A percentile compares a stretch with the other conserved stretches of the same genome.
These are phyloP conservation scores for Artemisia tridentata DNA, from an alignment of 129 eudicot genomes.

Conservation along the genomic window DNA sequence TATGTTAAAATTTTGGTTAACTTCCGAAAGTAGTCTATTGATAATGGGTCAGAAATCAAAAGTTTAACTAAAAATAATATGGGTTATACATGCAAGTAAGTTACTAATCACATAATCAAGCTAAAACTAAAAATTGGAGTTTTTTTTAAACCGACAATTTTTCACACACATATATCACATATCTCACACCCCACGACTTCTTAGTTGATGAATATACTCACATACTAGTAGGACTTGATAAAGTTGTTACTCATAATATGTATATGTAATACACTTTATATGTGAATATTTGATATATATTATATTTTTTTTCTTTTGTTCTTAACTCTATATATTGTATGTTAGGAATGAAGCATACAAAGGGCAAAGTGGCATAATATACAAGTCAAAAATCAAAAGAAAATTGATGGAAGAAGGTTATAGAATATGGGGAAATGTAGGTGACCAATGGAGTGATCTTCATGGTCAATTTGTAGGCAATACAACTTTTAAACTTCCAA, in stretches of 20 bases:
- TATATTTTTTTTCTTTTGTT: too few relatives aligned
- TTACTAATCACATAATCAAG: not conserved
- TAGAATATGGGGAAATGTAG: constrained; percentile 79
- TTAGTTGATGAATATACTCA: too few relatives aligned
- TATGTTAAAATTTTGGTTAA: too few relatives aligned
- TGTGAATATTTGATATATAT: too few relatives aligned
- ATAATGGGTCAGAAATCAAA: not conserved
- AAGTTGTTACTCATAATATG: too few relatives aligned
- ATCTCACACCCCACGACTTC: too few relatives aligned
- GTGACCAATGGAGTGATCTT: constrained; percentile 93
- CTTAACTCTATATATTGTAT: not conserved
- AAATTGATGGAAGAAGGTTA: constrained; percentile 60
- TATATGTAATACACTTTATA: not conserved
- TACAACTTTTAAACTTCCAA: constrained; percentile 72
- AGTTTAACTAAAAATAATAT: too few relatives aligned
- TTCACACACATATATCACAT: too few relatives aligned
- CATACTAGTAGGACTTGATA: too few relatives aligned
- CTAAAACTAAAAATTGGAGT: not conserved
- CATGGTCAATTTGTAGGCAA: constrained; percentile 57
- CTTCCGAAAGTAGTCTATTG: not conserved
- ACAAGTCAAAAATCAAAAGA: constrained; percentile 58
- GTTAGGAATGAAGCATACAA: constrained; percentile 53
- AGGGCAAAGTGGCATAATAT: constrained; percentile 52
- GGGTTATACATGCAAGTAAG: too few relatives aligned
- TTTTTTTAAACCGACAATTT: too few relatives aligned